phyloP scores from a whole-genome alignment of 1,284 basidiomycete genomes.

The Porodaedalea pini region DNA sequence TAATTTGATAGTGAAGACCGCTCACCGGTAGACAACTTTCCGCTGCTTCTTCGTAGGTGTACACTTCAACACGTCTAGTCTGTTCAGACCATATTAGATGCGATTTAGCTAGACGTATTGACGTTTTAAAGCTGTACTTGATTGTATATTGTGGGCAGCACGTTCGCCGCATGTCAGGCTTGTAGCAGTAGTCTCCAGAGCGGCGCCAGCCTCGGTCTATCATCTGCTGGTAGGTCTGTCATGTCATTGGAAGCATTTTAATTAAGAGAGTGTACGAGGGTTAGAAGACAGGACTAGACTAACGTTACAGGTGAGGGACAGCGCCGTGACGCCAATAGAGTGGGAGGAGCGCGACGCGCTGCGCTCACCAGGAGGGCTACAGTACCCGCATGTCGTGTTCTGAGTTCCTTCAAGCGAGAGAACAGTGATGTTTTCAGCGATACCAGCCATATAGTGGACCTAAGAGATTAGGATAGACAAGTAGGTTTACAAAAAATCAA shows the following conservation, averaged over 20 bases:
- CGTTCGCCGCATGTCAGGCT: conserved; percentile 75
- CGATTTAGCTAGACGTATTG: too few species aligned
- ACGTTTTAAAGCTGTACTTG: conserved; percentile 42
- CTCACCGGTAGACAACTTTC: conserved; percentile 67
- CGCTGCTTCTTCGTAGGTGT: conserved; percentile 76
- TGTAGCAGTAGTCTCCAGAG: conserved; percentile 79
- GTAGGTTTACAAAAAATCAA: too few species aligned
- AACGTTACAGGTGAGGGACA: conserved; percentile 50
- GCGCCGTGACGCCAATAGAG: conserved; percentile 36
- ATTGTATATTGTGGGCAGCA: conserved; percentile 96
- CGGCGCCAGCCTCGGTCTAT: conserved; percentile 89
- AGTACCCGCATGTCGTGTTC: conserved; percentile 44
- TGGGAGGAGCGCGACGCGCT: conserved; percentile 32
- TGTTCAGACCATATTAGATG: conserved; percentile 30
- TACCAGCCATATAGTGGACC: background rate
- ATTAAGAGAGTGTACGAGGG: background rate
- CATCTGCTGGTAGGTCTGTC: conserved; percentile 71
- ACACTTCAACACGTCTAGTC: conserved; percentile 73
- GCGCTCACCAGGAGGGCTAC: conserved; percentile 35
- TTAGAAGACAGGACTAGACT: background rate
- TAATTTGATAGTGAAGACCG: background rate
- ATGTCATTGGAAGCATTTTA: background rate
- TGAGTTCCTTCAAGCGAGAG: conserved; percentile 7
- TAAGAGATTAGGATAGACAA: too few species aligned
- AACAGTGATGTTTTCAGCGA: background rate